Evolutionary conservation across 139 green algal species (phyloP).

Genomic region (Chlorella sp.): DNA sequence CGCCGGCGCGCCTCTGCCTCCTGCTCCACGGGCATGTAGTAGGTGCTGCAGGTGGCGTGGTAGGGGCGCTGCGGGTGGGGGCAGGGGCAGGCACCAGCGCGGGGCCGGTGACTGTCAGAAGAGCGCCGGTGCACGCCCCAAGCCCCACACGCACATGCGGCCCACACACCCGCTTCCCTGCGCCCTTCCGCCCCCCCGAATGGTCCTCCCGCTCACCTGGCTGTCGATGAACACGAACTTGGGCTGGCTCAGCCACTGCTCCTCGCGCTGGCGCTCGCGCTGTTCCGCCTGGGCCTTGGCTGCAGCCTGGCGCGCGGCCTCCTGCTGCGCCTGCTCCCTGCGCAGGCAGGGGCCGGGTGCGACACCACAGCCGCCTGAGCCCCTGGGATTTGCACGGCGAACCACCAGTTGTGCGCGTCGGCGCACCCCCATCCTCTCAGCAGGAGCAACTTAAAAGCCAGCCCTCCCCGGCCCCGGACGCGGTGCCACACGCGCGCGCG

Average conservation of each 20-base stretch:
- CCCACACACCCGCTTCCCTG: no score
- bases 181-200: no score
- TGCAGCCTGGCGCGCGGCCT: constrained; percentile 10
- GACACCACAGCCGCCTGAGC: no score
- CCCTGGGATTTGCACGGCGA: background rate
- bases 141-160: no score
- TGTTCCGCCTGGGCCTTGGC: background rate
- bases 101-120: no score
- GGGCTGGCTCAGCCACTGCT: background rate
- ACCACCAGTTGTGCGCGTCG: background rate
- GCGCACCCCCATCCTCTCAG: background rate
- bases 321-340: constrained; percentile 9
- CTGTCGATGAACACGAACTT: constrained; percentile 16
- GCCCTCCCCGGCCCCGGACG: background rate
- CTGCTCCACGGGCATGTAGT: constrained; percentile 21
- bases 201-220: no score
- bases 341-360: background rate
- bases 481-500: background rate
- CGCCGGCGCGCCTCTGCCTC: constrained; percentile 14
- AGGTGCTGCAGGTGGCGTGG: constrained; percentile 7
- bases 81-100: no score
- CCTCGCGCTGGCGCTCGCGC: background rate
- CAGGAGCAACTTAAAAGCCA: background rate
- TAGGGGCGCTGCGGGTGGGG: constrained; percentile 10
- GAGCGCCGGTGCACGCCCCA: no score